These are phyloP conservation scores for Dryas integrifolia DNA, from an alignment of 331 rosid genomes.

Conservation along the genomic window DNA sequence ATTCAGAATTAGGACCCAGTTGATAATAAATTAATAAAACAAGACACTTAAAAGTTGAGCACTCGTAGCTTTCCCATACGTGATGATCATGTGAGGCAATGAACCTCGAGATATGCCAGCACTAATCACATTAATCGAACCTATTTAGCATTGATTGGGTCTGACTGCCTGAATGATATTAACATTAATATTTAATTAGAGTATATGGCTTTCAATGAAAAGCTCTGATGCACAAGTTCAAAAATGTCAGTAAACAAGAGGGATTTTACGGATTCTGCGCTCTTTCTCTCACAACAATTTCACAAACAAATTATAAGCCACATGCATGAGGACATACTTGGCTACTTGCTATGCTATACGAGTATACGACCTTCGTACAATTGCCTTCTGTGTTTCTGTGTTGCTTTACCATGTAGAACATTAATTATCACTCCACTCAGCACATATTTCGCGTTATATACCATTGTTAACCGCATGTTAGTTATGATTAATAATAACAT, in stretches of 20 bases:
- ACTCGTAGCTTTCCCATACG: background rate
- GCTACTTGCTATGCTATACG: too few species aligned
- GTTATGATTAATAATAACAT: too few species aligned
- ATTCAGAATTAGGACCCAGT: too few species aligned
- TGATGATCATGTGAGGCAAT: background rate
- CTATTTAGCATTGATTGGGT: background rate
- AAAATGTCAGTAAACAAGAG: background rate
- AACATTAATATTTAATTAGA: background rate
- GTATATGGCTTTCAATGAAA: background rate
- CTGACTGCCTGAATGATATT: background rate
- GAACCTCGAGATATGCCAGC: slow-evolving; percentile 14
- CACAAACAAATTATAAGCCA: too few species aligned
- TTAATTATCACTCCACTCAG: too few species aligned
- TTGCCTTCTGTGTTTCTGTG: too few species aligned
- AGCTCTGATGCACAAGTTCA: background rate
- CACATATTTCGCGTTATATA: too few species aligned
- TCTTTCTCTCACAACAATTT: background rate
- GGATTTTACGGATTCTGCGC: slow-evolving; percentile 9
- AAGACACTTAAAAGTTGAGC: background rate
- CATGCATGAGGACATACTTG: too few species aligned
- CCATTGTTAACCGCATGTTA: too few species aligned
- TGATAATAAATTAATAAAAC: background rate
- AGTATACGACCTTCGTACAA: too few species aligned
- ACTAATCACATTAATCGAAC: background rate
- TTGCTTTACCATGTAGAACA: too few species aligned